phyloP scores from a whole-genome alignment of 164 flowering plant species.

The Magnolia changhungtana region DNA sequence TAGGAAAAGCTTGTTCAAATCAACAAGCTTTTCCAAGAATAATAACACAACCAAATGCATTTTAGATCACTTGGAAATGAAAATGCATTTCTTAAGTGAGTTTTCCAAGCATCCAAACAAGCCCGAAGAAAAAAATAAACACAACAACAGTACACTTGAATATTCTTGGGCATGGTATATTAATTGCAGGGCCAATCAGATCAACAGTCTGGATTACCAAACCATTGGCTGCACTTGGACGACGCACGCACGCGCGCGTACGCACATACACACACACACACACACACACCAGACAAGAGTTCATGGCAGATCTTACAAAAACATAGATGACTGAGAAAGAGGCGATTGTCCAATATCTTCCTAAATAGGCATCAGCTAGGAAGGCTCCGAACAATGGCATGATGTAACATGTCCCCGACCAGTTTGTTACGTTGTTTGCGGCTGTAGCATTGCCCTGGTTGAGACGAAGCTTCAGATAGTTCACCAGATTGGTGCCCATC shows the following conservation, averaged over 20 bases:
- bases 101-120: too few relatives aligned
- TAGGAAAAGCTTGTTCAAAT: too few relatives aligned
- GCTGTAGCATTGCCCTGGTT: slow-evolving; percentile 31
- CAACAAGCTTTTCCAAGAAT: too few relatives aligned
- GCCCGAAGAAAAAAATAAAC: too few relatives aligned
- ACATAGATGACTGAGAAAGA: slow-evolving; percentile 39
- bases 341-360: slow-evolving; percentile 44
- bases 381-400: slow-evolving; percentile 45
- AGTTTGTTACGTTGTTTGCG: slow-evolving; percentile 33
- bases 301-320: slow-evolving; percentile 31
- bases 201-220: not conserved
- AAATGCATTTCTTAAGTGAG: too few relatives aligned
- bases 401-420: slow-evolving; percentile 45
- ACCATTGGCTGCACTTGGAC: not conserved
- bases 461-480: slow-evolving; percentile 27
- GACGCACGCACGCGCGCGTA: not conserved
- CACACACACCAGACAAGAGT: not conserved
- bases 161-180: not conserved
- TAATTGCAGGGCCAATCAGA: not conserved
- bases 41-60: too few relatives aligned
- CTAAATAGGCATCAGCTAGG: slow-evolving; percentile 43
- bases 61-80: too few relatives aligned
- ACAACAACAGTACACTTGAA: not conserved
- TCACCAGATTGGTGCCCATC: slow-evolving; percentile 42
- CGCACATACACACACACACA: not conserved